phyloP scores from a whole-genome alignment of 805 yeast species.

The Cyberlindnera xishuangbannaensis region DNA sequence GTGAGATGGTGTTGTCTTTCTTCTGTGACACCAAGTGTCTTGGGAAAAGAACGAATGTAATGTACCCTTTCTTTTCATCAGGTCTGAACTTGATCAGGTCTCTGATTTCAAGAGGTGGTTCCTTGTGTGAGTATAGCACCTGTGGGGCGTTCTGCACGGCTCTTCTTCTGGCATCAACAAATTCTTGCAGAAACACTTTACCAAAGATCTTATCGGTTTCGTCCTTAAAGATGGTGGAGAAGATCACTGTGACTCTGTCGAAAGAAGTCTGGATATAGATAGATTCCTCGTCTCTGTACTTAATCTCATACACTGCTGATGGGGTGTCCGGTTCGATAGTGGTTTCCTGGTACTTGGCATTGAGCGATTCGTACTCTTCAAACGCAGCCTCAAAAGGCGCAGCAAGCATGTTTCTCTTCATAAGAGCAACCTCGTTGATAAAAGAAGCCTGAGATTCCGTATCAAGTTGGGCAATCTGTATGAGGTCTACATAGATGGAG shows the following conservation, averaged over 20 bases:
- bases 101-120: constrained; percentile 87
- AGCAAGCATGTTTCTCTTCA: constrained; percentile 84
- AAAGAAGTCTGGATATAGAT: constrained; percentile 87
- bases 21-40: constrained; percentile 65
- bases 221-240: constrained; percentile 91
- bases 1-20: constrained; percentile 83
- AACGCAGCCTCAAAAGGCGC: constrained; percentile 92
- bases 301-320: constrained; percentile 35
- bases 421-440: constrained; percentile 59
- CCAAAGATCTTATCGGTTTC: constrained; percentile 93
- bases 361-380: constrained; percentile 62
- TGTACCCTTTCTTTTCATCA: constrained; percentile 45
- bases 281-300: constrained; percentile 90
- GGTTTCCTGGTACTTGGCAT: constrained; percentile 25
- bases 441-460: constrained; percentile 47
- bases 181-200: constrained; percentile 85
- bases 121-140: constrained; percentile 83
- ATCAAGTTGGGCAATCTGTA: constrained; percentile 29
- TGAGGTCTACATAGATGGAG: constrained; percentile 64
- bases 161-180: constrained; percentile 92
- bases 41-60: constrained; percentile 74
- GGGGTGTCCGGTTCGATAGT: constrained; percentile 23
- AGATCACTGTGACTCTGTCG: constrained; percentile 95
- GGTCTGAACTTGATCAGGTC: constrained; percentile 33
- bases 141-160: constrained; percentile 98